phyloP scores from a whole-genome alignment of 192 early-diverging fungal genomes.

The Podochytrium sp. region DNA sequence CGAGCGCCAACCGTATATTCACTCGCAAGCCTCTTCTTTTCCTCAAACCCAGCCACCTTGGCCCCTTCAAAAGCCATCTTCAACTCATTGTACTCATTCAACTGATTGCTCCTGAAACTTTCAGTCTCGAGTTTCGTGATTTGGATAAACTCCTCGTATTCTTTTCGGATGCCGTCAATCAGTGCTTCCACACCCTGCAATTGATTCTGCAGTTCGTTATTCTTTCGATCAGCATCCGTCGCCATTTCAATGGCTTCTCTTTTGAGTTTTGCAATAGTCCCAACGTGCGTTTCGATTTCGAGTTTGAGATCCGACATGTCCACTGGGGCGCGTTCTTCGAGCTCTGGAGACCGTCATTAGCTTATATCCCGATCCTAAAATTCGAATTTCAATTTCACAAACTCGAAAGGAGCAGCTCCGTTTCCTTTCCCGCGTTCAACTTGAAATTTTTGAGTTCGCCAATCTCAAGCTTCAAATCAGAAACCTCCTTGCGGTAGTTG shows the following conservation, averaged over 20 bases:
- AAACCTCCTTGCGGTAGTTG: slow-evolving; percentile 36
- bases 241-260: slow-evolving; percentile 55
- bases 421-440: slow-evolving; percentile 34
- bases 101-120: slow-evolving; percentile 44
- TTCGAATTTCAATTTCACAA: not conserved
- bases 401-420: slow-evolving; percentile 18
- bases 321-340: slow-evolving; percentile 27
- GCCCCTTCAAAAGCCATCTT: slow-evolving; percentile 48
- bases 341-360: not conserved
- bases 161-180: slow-evolving; percentile 56
- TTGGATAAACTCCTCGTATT: slow-evolving; percentile 68
- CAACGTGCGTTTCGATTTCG: slow-evolving; percentile 39
- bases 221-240: slow-evolving; percentile 51
- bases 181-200: slow-evolving; percentile 65
- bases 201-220: slow-evolving; percentile 66
- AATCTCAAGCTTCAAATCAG: slow-evolving; percentile 30
- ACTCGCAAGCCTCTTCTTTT: slow-evolving; percentile 56
- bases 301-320: slow-evolving; percentile 35
- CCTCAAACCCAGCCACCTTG: slow-evolving; percentile 54
- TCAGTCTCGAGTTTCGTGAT: slow-evolving; percentile 65
- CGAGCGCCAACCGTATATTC: slow-evolving; percentile 48
- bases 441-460: slow-evolving; percentile 31
- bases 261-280: slow-evolving; percentile 33
- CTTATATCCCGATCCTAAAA: not conserved
- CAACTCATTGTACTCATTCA: slow-evolving; percentile 53